A percentile compares a stretch with the other conserved stretches of the same genome.
These are phyloP conservation scores for Gomphus bonarii DNA, from an alignment of 1,284 basidiomycete genomes.

Conservation along the genomic window DNA sequence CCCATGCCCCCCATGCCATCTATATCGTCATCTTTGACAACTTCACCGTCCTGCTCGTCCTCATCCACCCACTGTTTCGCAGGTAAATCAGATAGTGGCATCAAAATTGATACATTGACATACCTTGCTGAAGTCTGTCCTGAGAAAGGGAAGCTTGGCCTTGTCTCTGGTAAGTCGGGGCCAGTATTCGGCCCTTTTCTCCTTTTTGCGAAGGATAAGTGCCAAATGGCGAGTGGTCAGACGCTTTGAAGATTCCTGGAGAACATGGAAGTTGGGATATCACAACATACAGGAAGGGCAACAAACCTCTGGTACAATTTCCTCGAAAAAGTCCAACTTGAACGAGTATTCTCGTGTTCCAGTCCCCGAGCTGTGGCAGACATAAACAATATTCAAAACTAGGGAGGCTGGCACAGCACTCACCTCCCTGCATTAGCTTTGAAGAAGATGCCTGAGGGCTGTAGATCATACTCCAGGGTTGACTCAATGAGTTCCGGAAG, in stretches of 20 bases:
- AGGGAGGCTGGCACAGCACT: slow-evolving; percentile 20
- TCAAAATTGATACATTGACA: slow-evolving; percentile 9
- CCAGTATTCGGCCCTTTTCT: slow-evolving; percentile 72
- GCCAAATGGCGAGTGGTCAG: slow-evolving; percentile 58
- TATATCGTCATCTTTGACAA: slow-evolving; percentile 31
- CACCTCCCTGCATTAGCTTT: slow-evolving; percentile 65
- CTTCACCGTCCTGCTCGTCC: slow-evolving; percentile 77
- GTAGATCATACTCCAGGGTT: slow-evolving; percentile 54
- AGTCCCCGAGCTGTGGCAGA: slow-evolving; percentile 6
- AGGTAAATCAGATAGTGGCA: not conserved
- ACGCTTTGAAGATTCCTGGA: slow-evolving; percentile 52
- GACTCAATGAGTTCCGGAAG: slow-evolving; percentile 67
- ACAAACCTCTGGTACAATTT: slow-evolving; percentile 65
- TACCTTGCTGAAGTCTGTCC: slow-evolving; percentile 80
- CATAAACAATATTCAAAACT: not conserved
- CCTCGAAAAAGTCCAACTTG: slow-evolving; percentile 59
- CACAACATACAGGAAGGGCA: not conserved
- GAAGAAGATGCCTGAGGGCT: slow-evolving; percentile 55
- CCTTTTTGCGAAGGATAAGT: slow-evolving; percentile 74
- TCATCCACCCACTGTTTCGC: slow-evolving; percentile 72
- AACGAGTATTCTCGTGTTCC: slow-evolving; percentile 50
- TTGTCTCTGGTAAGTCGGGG: slow-evolving; percentile 84
- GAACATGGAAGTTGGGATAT: slow-evolving; percentile 3
- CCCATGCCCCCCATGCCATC: slow-evolving; percentile 37
- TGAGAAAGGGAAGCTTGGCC: slow-evolving; percentile 66